These are phyloP conservation scores for Linnemannia exigua DNA, from an alignment of 192 early-diverging fungal species.

Conservation along the genomic window DNA sequence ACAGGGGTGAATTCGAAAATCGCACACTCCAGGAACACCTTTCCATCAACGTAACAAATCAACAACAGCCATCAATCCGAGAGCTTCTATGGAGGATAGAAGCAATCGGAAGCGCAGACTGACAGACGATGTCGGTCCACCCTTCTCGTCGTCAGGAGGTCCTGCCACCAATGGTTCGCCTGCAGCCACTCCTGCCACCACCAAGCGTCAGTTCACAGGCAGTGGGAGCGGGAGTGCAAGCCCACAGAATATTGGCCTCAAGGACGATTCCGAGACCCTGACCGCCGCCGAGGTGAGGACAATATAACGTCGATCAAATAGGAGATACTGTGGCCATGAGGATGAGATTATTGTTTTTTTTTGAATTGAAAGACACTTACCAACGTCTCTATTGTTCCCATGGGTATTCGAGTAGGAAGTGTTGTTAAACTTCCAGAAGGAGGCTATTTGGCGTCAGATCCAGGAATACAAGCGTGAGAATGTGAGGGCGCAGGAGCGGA, in stretches of 20 bases:
- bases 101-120: constrained; percentile 40
- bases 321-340: background rate
- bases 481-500: constrained; percentile 58
- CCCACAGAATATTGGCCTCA: constrained; percentile 5
- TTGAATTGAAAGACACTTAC: background rate
- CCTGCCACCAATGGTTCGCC: constrained; percentile 16
- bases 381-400: background rate
- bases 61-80: background rate
- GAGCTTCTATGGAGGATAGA: constrained; percentile 49
- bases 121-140: constrained; percentile 19
- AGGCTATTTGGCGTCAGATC: constrained; percentile 77
- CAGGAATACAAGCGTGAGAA: constrained; percentile 75
- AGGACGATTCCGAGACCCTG: constrained; percentile 37
- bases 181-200: constrained; percentile 25
- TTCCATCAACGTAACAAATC: background rate
- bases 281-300: constrained; percentile 37
- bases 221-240: constrained; percentile 35
- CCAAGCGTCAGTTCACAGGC: constrained; percentile 33
- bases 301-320: background rate
- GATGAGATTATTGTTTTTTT: background rate
- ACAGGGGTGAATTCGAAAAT: no score
- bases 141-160: background rate
- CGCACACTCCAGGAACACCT: background rate
- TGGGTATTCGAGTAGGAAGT: constrained; percentile 16
- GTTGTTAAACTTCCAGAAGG: constrained; percentile 69